Conservation (phyloP, 2,329 filamentous ascomycete species). For the Colletotrichum paranaense region DNA sequence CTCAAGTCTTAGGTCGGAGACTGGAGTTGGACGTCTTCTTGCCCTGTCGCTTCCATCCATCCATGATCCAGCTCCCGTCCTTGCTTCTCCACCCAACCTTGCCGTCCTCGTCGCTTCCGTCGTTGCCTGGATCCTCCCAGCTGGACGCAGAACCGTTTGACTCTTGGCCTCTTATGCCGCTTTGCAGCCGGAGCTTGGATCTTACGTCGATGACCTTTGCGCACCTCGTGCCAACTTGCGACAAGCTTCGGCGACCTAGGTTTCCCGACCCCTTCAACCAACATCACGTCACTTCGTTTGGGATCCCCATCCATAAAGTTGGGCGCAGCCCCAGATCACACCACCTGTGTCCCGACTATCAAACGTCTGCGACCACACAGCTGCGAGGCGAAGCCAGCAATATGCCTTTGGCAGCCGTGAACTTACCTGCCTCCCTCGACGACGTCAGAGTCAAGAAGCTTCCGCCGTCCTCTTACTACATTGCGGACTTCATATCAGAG, state of each 20-base stretch:
- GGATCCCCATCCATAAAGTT: constrained; percentile 8
- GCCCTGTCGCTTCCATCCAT: background rate
- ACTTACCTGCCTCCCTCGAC: constrained; percentile 61
- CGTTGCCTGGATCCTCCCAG: constrained; percentile 19
- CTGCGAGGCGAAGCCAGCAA: background rate
- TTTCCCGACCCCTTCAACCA: background rate
- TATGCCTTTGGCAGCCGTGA: constrained; percentile 18
- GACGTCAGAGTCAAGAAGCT: constrained; percentile 63
- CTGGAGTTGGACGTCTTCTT: background rate
- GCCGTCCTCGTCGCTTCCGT: background rate
- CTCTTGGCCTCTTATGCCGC: background rate
- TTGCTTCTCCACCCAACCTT: constrained; percentile 16
- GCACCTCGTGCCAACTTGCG: constrained; percentile 1
- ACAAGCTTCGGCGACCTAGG: constrained; percentile 15
- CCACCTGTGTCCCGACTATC: background rate
- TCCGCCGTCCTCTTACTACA: constrained; percentile 81
- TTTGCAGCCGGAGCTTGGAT: constrained; percentile 12
- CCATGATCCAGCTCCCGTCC: background rate
- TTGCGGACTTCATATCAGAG: constrained; percentile 82
- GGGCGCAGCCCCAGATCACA: background rate
- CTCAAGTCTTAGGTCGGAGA: background rate
- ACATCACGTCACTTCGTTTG: background rate
- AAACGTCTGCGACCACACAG: background rate
- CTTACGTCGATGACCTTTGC: constrained; percentile 6
- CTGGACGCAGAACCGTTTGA: constrained; percentile 24